These are phyloP conservation scores for Sporobolomyces phaffii DNA, from an alignment of 768 basidiomycete genomes.

Conservation along the genomic window DNA sequence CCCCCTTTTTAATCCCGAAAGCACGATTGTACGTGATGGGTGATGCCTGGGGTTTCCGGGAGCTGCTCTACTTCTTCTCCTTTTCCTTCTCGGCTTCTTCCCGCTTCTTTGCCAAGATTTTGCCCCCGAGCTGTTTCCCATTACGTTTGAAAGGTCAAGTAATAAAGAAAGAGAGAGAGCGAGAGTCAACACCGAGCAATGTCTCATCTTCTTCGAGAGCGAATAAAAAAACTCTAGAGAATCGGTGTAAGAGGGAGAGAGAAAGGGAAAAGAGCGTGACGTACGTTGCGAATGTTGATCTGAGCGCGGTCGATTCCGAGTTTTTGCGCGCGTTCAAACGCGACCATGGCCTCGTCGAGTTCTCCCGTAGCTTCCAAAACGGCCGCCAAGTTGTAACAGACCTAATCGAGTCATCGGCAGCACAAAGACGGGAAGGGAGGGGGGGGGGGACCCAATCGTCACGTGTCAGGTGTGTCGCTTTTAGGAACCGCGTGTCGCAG, in stretches of 20 bases:
- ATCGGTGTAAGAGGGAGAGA: neutral
- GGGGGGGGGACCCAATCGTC: too few species aligned
- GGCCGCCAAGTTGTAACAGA: conserved; percentile 36
- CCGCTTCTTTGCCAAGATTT: conserved; percentile 30
- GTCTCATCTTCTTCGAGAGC: neutral
- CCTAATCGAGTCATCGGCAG: neutral
- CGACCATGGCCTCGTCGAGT: conserved; percentile 45
- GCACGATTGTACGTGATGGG: too few species aligned
- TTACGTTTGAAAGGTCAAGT: too few species aligned
- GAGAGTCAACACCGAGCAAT: too few species aligned
- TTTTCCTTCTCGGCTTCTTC: conserved; percentile 23
- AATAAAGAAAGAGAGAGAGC: neutral
- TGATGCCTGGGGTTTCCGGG: too few species aligned
- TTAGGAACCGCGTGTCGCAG: neutral
- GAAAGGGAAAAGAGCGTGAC: conserved; percentile 6
- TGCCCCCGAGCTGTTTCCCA: conserved; percentile 30
- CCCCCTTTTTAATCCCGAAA: too few species aligned
- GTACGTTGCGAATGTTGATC: conserved; percentile 47
- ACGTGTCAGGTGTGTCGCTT: too few species aligned
- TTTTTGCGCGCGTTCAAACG: conserved; percentile 45
- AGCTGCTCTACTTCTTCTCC: neutral
- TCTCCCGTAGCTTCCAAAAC: conserved; percentile 40
- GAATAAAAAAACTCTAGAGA: too few species aligned
- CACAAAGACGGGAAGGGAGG: too few species aligned
- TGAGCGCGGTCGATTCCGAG: conserved; percentile 46